phyloP scores from a whole-genome alignment of 2,329 filamentous ascomycete genomes.

The Gnomoniopsis sp. region DNA sequence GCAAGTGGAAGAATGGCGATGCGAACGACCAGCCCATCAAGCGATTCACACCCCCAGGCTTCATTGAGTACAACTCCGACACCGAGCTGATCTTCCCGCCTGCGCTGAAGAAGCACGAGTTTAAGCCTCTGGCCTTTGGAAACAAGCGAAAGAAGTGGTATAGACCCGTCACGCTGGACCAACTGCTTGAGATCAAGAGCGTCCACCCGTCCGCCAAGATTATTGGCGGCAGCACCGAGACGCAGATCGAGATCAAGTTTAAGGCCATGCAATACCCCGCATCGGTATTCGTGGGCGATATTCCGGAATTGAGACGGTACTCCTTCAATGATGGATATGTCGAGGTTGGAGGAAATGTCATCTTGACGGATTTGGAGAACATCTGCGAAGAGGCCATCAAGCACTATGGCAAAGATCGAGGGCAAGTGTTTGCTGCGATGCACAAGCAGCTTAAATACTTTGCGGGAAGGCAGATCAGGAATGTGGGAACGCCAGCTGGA shows the following conservation, averaged over 20 bases:
- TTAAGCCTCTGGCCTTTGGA: constrained; percentile 80
- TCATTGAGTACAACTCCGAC: constrained; percentile 91
- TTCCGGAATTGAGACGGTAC: constrained; percentile 82
- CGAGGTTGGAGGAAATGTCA: constrained; percentile 92
- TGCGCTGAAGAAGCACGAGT: constrained; percentile 74
- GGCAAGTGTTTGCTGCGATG: constrained; percentile 85
- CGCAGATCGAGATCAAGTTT: constrained; percentile 98
- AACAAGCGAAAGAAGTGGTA: constrained; percentile 96
- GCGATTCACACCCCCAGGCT: constrained; percentile 79
- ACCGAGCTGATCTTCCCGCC: constrained; percentile 96
- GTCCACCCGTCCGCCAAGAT: constrained; percentile 84
- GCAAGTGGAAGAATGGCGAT: constrained; percentile 56
- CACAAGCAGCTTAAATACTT: constrained; percentile 94
- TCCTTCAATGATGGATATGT: constrained; percentile 74
- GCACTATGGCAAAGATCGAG: constrained; percentile 67
- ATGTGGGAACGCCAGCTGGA: constrained; percentile 94
- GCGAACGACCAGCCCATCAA: constrained; percentile 52
- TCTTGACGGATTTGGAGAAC: constrained; percentile 83
- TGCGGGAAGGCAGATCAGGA: constrained; percentile 90
- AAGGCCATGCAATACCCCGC: constrained; percentile 88
- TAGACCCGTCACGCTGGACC: constrained; percentile 78
- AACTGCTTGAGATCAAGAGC: constrained; percentile 88
- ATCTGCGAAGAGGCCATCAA: constrained; percentile 77
- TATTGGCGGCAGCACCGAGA: constrained; percentile 94
- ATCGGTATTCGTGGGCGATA: constrained; percentile 91